phyloP scores from a whole-genome alignment of 2,329 filamentous ascomycete species.

The Fusarium oxysporum region DNA sequence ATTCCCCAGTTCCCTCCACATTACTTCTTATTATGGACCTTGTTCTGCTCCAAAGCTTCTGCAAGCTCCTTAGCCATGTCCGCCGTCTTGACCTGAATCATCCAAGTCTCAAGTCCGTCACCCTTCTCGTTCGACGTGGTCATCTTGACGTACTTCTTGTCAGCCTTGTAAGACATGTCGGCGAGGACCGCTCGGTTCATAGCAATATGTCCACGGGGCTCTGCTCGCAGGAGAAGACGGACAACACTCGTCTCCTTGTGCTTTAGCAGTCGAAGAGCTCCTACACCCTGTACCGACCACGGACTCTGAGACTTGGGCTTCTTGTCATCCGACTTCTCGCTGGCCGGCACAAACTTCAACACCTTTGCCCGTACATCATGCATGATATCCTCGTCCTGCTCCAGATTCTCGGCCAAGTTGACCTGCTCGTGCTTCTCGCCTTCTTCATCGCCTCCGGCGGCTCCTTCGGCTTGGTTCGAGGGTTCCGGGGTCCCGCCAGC shows the following conservation, averaged over 20 bases:
- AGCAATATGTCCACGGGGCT: conserved; percentile 78
- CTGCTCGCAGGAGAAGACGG: conserved; percentile 78
- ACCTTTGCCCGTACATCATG: conserved; percentile 79
- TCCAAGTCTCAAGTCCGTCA: conserved; percentile 74
- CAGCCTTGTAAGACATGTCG: conserved; percentile 70
- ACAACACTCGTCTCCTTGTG: conserved; percentile 75
- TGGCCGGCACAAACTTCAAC: conserved; percentile 66
- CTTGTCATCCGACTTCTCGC: conserved; percentile 60
- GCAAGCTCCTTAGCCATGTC: conserved; percentile 67
- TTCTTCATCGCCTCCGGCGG: conserved; percentile 59
- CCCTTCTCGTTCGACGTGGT: conserved; percentile 68
- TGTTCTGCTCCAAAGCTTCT: conserved; percentile 63
- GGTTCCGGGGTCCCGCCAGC: conserved; percentile 70
- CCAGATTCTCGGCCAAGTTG: conserved; percentile 74
- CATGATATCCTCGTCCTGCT: conserved; percentile 77
- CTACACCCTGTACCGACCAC: conserved; percentile 78
- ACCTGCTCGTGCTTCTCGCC: conserved; percentile 75
- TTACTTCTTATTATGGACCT: conserved; percentile 66
- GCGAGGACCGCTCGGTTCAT: conserved; percentile 76
- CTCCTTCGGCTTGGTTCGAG: conserved; percentile 58
- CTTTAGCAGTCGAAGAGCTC: conserved; percentile 77
- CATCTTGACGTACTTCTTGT: conserved; percentile 71
- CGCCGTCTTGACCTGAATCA: conserved; percentile 76
- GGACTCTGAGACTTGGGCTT: conserved; percentile 63
- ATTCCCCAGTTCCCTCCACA: conserved; percentile 32